phyloP scores from a whole-genome alignment of 495 filamentous ascomycete species.

The Hypoxylon fragiforme region DNA sequence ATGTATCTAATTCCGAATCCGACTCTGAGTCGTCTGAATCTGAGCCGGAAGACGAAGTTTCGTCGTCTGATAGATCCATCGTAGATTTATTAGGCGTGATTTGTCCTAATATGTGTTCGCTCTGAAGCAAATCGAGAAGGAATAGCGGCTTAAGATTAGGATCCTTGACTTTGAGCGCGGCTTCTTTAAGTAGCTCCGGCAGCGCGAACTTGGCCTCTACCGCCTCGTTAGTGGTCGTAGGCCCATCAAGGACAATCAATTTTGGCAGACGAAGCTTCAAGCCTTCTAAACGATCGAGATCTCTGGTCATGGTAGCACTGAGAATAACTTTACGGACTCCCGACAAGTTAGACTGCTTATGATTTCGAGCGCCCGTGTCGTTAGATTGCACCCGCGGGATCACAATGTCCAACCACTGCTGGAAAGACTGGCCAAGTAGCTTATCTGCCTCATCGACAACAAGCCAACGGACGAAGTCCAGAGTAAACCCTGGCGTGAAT shows the following conservation, averaged over 20 bases:
- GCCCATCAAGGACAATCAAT: conserved; percentile 71
- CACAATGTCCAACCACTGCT: conserved; percentile 82
- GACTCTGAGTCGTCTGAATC: conserved; percentile 27
- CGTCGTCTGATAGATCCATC: conserved; percentile 27
- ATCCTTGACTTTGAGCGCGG: conserved; percentile 72
- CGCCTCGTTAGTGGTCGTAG: conserved; percentile 33
- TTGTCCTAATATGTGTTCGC: conserved; percentile 36
- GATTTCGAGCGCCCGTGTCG: conserved; percentile 45
- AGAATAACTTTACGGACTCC: conserved; percentile 74
- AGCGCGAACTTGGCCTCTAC: conserved; percentile 57
- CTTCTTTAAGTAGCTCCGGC: conserved; percentile 71
- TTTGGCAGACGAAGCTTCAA: conserved; percentile 74
- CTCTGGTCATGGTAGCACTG: conserved; percentile 91
- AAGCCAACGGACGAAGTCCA: conserved; percentile 77
- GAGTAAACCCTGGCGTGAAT: conserved; percentile 76
- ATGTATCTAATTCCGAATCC: conserved; percentile 15
- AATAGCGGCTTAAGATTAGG: conserved; percentile 82
- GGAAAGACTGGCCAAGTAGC: conserved; percentile 86
- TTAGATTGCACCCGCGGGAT: conserved; percentile 63
- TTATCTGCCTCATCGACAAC: conserved; percentile 95
- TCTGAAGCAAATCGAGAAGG: conserved; percentile 64
- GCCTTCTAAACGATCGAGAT: conserved; percentile 75
- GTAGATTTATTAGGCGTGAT: not conserved
- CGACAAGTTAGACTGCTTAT: conserved; percentile 52
- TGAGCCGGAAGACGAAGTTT: conserved; percentile 35